These are phyloP conservation scores for Rubroboletus pulcherrimus DNA, from an alignment of 768 basidiomycete genomes.

Conservation along the genomic window DNA sequence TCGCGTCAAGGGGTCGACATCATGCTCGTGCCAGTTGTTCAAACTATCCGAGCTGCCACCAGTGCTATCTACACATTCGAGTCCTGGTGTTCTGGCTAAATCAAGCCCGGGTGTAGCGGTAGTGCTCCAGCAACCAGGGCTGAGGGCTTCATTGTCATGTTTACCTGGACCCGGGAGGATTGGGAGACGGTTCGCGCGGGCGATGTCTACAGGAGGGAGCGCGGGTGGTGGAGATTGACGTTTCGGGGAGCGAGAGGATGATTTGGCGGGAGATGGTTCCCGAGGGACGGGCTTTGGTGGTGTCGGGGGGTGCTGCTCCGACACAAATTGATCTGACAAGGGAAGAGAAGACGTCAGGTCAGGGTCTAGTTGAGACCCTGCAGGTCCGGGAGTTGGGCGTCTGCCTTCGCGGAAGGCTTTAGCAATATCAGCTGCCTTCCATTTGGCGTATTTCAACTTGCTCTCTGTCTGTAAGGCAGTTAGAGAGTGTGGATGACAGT, in stretches of 20 bases:
- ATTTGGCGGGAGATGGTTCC: conserved; percentile 20
- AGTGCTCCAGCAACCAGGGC: conserved; percentile 69
- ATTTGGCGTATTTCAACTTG: conserved; percentile 92
- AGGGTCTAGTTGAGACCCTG: conserved; percentile 39
- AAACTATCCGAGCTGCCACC: conserved; percentile 17
- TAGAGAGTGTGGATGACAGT: not conserved
- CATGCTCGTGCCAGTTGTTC: conserved; percentile 29
- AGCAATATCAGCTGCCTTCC: conserved; percentile 95
- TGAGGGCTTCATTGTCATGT: conserved; percentile 34
- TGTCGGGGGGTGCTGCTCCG: conserved; percentile 15
- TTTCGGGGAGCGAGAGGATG: conserved; percentile 26
- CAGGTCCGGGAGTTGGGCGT: conserved; percentile 75
- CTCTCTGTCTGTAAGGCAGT: conserved; percentile 58
- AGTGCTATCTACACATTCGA: conserved; percentile 15
- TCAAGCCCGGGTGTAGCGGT: conserved; percentile 68
- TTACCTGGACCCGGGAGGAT: conserved; percentile 20
- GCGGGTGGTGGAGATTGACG: conserved; percentile 33
- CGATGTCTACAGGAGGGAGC: conserved; percentile 28
- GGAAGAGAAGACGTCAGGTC: conserved; percentile 15
- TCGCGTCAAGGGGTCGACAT: conserved; percentile 28
- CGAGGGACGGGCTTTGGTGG: conserved; percentile 24
- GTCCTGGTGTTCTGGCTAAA: conserved; percentile 14
- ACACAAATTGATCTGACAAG: conserved; percentile 11
- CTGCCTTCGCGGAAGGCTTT: conserved; percentile 95
- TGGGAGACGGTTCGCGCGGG: conserved; percentile 27